phyloP scores from a whole-genome alignment of 768 basidiomycete genomes.

The Phlebiopsis gigantea region DNA sequence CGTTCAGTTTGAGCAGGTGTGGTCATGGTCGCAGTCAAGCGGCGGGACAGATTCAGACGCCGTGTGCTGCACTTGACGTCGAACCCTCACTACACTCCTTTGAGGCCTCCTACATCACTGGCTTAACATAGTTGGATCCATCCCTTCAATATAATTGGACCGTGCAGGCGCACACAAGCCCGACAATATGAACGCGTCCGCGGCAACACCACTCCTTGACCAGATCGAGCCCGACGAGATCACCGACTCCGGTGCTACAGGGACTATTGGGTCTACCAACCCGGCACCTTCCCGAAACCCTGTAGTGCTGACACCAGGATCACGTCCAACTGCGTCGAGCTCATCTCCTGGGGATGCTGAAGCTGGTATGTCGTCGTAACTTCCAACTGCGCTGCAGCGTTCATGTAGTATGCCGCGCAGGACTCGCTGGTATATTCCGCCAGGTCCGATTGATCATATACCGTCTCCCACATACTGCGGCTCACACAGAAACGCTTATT shows the following conservation, averaged over 20 bases:
- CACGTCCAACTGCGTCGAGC: conserved; percentile 43
- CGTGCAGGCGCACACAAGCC: background rate
- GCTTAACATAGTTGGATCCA: background rate
- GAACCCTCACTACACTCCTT: background rate
- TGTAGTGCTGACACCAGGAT: conserved; percentile 52
- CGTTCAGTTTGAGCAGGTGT: background rate
- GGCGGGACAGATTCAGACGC: background rate
- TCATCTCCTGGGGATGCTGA: conserved; percentile 65
- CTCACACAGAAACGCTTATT: background rate
- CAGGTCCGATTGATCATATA: conserved; percentile 40
- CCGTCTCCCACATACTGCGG: background rate
- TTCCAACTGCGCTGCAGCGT: background rate
- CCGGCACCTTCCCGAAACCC: conserved; percentile 29
- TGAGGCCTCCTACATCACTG: background rate
- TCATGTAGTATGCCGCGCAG: background rate
- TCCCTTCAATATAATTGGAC: background rate
- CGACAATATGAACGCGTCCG: conserved; percentile 41
- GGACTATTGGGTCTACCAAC: conserved; percentile 32
- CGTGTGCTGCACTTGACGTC: background rate
- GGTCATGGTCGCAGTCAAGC: background rate
- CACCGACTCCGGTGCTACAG: conserved; percentile 20
- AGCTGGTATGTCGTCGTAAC: conserved; percentile 46
- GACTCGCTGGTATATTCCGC: conserved; percentile 68
- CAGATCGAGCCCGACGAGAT: conserved; percentile 85
- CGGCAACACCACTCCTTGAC: conserved; percentile 58